A percentile compares a stretch with the other conserved stretches of the same genome.
Evolutionary conservation across 345 rosid species (phyloP).

Genomic region (Citrus maxima): DNA sequence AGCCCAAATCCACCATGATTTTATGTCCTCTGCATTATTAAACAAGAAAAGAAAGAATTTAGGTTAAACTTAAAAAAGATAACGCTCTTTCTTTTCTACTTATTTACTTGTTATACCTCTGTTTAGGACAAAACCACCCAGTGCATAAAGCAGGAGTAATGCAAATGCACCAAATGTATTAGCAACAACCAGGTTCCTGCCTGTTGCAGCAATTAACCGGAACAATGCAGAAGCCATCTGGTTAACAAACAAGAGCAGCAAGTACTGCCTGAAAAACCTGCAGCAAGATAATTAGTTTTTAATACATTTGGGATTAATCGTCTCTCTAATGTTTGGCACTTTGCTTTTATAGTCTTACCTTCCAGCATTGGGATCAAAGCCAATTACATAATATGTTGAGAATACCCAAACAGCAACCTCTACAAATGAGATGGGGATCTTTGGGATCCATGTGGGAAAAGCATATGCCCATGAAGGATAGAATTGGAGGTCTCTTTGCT

Average conservation of each 20-base stretch:
- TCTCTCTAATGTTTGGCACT: not conserved
- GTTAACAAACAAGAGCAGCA: not conserved
- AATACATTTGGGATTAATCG: not conserved
- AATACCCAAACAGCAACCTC: not conserved
- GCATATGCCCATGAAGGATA: not conserved
- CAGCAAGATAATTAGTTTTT: not conserved
- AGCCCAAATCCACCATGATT: not conserved
- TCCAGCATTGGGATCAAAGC: not conserved
- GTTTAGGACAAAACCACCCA: not conserved
- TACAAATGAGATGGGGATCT: not conserved
- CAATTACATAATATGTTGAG: not conserved
- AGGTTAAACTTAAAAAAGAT: not conserved
- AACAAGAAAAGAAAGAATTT: not conserved
- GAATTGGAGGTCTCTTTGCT: constrained; percentile 53
- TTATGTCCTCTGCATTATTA: not conserved
- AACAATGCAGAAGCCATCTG: not conserved
- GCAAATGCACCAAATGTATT: not conserved
- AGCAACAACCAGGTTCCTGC: not conserved
- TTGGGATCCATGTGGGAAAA: not conserved
- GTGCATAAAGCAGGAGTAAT: not conserved
- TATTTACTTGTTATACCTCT: not conserved
- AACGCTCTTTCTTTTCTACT: too few species aligned
- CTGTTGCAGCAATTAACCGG: not conserved
- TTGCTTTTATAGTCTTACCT: not conserved
- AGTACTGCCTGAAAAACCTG: not conserved